These are phyloP conservation scores for Cubamyces sp. DNA, from an alignment of 768 basidiomycete species.

Conservation along the genomic window DNA sequence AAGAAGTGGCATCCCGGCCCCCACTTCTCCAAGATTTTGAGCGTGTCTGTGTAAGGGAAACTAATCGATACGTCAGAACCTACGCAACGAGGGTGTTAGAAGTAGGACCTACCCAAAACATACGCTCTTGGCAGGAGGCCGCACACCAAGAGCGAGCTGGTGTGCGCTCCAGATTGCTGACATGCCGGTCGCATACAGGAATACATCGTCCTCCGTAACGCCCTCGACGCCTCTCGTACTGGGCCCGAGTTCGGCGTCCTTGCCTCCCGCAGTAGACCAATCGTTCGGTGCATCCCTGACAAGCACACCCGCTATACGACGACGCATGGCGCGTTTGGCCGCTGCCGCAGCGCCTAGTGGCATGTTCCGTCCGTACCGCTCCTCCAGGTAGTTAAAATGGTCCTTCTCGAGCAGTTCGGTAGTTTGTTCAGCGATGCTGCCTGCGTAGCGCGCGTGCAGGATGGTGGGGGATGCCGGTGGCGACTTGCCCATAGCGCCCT, in stretches of 20 bases:
- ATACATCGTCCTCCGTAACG: conserved; percentile 87
- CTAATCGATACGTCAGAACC: conserved; percentile 54
- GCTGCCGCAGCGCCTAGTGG: conserved; percentile 69
- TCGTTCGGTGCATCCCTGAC: conserved; percentile 58
- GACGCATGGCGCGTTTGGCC: conserved; percentile 88
- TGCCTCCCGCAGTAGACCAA: conserved; percentile 46
- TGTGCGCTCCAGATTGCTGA: conserved; percentile 93
- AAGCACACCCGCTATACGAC: conserved; percentile 87
- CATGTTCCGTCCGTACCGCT: conserved; percentile 92
- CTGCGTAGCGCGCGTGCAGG: background rate
- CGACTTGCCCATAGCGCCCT: conserved; percentile 28
- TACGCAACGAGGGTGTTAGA: too few relatives aligned
- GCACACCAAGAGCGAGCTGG: conserved; percentile 59
- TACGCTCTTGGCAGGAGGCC: conserved; percentile 75
- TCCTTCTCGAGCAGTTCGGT: conserved; percentile 62
- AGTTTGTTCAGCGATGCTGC: conserved; percentile 2
- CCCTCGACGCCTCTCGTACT: conserved; percentile 69
- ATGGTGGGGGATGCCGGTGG: conserved; percentile 20
- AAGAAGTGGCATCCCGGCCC: conserved; percentile 92
- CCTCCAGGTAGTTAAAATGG: conserved; percentile 81
- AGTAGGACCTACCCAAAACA: conserved; percentile 97
- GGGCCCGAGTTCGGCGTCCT: conserved; percentile 55
- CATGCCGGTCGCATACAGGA: conserved; percentile 89
- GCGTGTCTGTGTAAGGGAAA: conserved; percentile 94
- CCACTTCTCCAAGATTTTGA: conserved; percentile 95